phyloP scores from a whole-genome alignment of 2,329 filamentous ascomycete species.

The Geosmithia morbida region DNA sequence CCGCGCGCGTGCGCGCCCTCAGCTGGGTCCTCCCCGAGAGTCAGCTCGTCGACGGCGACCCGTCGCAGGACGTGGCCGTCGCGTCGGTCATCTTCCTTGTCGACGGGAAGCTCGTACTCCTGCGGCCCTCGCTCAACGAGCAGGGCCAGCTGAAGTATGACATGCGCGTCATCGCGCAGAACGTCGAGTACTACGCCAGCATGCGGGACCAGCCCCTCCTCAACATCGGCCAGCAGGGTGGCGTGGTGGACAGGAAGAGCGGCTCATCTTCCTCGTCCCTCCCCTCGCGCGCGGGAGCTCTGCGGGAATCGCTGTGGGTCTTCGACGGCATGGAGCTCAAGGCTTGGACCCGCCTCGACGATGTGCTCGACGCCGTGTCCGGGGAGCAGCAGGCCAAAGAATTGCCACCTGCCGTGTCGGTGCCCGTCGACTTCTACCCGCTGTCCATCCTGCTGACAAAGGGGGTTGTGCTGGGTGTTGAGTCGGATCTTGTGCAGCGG shows the following conservation, averaged over 20 bases:
- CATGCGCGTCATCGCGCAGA: constrained; percentile 92
- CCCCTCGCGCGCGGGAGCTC: constrained; percentile 20
- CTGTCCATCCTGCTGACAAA: constrained; percentile 78
- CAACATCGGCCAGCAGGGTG: constrained; percentile 10
- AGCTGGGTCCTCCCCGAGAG: constrained; percentile 93
- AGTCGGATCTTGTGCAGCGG: constrained; percentile 85
- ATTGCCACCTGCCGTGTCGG: constrained; percentile 57
- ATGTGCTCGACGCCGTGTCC: constrained; percentile 60
- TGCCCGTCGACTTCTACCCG: constrained; percentile 91
- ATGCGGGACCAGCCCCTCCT: constrained; percentile 67
- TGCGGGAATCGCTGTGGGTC: constrained; percentile 85
- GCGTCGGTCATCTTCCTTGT: constrained; percentile 94
- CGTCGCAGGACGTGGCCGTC: constrained; percentile 85
- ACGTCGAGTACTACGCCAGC: constrained; percentile 87
- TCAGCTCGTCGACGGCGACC: constrained; percentile 80
- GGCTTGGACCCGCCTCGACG: constrained; percentile 78
- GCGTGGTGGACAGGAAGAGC: background rate
- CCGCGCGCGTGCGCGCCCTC: constrained; percentile 78
- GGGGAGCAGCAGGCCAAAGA: constrained; percentile 48
- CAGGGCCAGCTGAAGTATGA: constrained; percentile 87
- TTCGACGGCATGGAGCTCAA: constrained; percentile 82
- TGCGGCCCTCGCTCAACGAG: constrained; percentile 75
- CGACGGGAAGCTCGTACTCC: constrained; percentile 84
- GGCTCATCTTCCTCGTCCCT: too few relatives aligned
- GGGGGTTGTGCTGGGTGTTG: constrained; percentile 78